Percentiles rank a stretch among this genome's conserved stretches.
These are phyloP conservation scores for Populus hybrid DNA, from an alignment of 441 rosid species.

Conservation along the genomic window DNA sequence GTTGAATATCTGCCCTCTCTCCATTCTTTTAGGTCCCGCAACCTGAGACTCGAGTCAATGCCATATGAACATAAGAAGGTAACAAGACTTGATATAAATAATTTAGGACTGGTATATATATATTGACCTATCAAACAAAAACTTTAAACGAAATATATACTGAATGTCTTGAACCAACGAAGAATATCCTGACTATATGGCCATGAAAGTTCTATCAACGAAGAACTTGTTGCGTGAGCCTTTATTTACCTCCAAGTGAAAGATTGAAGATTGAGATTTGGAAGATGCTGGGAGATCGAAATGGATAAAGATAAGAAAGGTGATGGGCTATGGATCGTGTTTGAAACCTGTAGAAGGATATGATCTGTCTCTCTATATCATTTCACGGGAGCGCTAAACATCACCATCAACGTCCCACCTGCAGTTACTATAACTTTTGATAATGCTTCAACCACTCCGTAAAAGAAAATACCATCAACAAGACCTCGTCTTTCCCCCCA, in stretches of 20 bases:
- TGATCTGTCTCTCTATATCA: not conserved
- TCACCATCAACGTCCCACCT: constrained; percentile 34
- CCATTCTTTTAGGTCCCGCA: constrained; percentile 20
- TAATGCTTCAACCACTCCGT: constrained; percentile 42
- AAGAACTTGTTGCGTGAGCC: not conserved
- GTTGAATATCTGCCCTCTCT: constrained; percentile 12
- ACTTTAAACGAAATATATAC: not conserved
- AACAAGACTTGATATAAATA: not conserved
- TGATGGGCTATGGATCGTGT: not conserved
- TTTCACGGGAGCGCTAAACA: constrained; percentile 34
- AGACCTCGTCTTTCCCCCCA: not conserved
- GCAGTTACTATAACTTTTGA: constrained; percentile 18
- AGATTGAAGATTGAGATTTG: not conserved
- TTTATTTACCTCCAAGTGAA: not conserved
- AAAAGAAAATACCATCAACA: constrained; percentile 5
- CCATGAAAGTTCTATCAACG: not conserved
- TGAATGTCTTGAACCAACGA: not conserved
- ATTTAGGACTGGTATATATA: not conserved
- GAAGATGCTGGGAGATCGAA: not conserved
- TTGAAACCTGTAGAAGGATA: not conserved
- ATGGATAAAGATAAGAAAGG: constrained; percentile 5
- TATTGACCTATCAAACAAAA: not conserved
- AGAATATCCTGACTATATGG: not conserved
- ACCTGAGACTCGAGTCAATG: not conserved
- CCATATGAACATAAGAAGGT: not conserved